Evolutionary conservation across 768 basidiomycete species (phyloP).

Genomic region (Pleurotus eryngii): DNA sequence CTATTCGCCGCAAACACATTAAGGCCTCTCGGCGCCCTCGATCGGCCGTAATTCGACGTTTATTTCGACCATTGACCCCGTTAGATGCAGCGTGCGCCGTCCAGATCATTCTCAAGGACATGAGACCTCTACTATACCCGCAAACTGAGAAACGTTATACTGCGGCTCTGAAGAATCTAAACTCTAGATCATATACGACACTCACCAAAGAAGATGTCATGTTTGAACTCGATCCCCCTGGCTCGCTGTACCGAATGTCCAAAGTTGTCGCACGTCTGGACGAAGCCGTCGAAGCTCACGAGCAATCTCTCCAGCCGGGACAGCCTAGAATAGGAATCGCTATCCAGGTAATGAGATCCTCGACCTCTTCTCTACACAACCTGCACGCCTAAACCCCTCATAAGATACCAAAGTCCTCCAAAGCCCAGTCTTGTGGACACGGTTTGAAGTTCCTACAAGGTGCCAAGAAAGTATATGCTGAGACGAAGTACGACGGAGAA

Average conservation of each 20-base stretch:
- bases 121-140: slow-evolving; percentile 77
- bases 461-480: slow-evolving; percentile 65
- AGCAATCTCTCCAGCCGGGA: slow-evolving; percentile 26
- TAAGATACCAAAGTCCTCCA: slow-evolving; percentile 83
- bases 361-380: not conserved
- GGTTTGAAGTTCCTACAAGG: slow-evolving; percentile 44
- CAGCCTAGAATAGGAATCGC: slow-evolving; percentile 54
- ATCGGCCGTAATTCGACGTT: slow-evolving; percentile 41
- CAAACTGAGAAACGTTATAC: slow-evolving; percentile 48
- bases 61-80: slow-evolving; percentile 62
- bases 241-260: slow-evolving; percentile 51
- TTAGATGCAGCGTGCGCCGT: slow-evolving; percentile 66
- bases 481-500: slow-evolving; percentile 95
- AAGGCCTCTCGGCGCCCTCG: slow-evolving; percentile 21
- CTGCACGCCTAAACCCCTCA: not conserved
- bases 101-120: slow-evolving; percentile 86
- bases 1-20: slow-evolving; percentile 35
- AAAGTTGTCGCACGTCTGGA: slow-evolving; percentile 55
- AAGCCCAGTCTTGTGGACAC: slow-evolving; percentile 60
- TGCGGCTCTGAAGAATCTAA: slow-evolving; percentile 50
- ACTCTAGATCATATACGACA: slow-evolving; percentile 50
- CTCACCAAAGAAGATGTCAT: slow-evolving; percentile 66
- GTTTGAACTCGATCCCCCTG: slow-evolving; percentile 65
- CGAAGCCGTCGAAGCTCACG: slow-evolving; percentile 46
- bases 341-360: slow-evolving; percentile 45